These are phyloP conservation scores for Pelomyxa schiedti DNA, from an alignment of 78 protist species.

Conservation along the genomic window DNA sequence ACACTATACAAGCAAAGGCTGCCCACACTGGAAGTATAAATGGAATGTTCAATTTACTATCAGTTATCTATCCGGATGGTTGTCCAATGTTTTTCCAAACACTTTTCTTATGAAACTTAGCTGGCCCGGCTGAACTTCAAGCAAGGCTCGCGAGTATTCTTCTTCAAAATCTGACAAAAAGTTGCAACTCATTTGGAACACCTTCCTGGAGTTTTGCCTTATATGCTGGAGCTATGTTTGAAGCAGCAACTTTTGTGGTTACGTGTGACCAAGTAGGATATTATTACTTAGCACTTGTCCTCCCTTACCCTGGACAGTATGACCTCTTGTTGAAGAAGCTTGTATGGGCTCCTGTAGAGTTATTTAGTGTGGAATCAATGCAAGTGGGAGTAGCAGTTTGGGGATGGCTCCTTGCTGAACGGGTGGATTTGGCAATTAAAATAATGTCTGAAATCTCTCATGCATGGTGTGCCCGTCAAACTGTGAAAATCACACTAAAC, in stretches of 20 bases:
- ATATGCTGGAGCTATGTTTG: slow-evolving; percentile 9
- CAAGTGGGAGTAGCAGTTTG: slow-evolving; percentile 32
- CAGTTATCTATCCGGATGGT: not conserved
- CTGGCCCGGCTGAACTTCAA: slow-evolving; percentile 31
- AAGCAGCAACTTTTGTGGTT: slow-evolving; percentile 31
- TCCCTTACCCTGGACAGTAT: not conserved
- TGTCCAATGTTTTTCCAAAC: slow-evolving; percentile 36
- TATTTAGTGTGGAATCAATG: slow-evolving; percentile 35
- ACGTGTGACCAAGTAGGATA: slow-evolving; percentile 21
- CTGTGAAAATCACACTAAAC: too few relatives aligned
- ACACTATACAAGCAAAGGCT: too few relatives aligned
- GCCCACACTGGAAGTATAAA: too few relatives aligned
- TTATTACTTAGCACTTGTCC: not conserved
- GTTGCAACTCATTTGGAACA: not conserved
- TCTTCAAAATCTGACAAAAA: not conserved
- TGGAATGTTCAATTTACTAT: not conserved
- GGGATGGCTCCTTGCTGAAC: slow-evolving; percentile 51
- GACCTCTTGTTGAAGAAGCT: slow-evolving; percentile 13
- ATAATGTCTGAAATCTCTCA: slow-evolving; percentile 35
- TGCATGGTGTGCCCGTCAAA: too few relatives aligned
- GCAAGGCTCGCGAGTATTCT: not conserved
- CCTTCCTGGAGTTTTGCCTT: not conserved
- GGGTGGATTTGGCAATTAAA: slow-evolving; percentile 21
- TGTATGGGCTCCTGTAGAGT: slow-evolving; percentile 38
- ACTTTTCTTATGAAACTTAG: slow-evolving; percentile 16